Conservation (phyloP, 768 basidiomycete genomes). For the Phlegmacium glaucopus region DNA sequence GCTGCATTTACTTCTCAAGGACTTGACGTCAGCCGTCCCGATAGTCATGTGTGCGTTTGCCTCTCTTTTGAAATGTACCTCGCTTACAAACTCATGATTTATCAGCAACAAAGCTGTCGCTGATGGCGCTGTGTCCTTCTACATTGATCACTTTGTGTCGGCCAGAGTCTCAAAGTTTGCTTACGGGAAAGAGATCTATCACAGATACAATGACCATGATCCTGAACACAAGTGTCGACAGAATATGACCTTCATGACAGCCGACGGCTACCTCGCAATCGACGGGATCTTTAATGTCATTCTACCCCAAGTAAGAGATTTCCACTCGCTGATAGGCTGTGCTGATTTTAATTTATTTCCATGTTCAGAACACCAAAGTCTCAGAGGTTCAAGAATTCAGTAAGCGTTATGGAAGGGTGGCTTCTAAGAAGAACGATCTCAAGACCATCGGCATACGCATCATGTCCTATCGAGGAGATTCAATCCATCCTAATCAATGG, state of each 20-base stretch:
- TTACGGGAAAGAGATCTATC: conserved; percentile 22
- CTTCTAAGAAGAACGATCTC: conserved; percentile 1
- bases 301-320: conserved; percentile 27
- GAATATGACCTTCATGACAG: conserved; percentile 21
- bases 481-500: conserved; percentile 12
- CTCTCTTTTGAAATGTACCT: background rate
- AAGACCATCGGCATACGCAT: conserved; percentile 13
- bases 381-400: conserved; percentile 39
- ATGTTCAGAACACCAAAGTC: conserved; percentile 33
- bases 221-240: conserved; percentile 35
- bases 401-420: conserved; percentile 24
- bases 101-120: conserved; percentile 23
- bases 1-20: conserved; percentile 15
- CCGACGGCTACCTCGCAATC: conserved; percentile 29
- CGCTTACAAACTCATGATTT: background rate
- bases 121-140: conserved; percentile 22
- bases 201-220: conserved; percentile 26
- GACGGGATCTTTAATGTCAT: conserved; percentile 34
- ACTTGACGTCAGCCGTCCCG: conserved; percentile 17
- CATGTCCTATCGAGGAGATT: conserved; percentile 18
- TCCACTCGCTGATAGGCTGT: no score
- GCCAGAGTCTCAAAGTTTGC: conserved; percentile 17
- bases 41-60: conserved; percentile 14
- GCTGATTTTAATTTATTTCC: no score
- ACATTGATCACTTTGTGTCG: conserved; percentile 18